These are phyloP conservation scores for Didymella lethalis DNA, from an alignment of 2,329 filamentous ascomycete genomes.

Conservation along the genomic window DNA sequence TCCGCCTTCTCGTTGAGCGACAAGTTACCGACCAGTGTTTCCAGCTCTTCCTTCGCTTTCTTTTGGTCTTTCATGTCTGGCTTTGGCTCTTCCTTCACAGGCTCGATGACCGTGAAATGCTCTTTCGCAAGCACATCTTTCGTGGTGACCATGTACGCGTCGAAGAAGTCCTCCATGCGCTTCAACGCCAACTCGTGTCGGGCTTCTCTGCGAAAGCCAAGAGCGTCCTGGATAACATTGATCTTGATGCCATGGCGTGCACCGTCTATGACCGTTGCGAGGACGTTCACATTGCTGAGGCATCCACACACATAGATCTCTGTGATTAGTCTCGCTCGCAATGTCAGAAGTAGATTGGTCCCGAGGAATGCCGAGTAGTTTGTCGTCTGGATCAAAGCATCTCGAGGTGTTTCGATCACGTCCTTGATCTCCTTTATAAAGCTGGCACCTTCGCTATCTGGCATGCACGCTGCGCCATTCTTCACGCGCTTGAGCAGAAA, in stretches of 20 bases:
- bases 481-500: constrained; percentile 53
- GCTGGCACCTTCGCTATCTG: constrained; percentile 57
- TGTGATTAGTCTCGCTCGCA: constrained; percentile 87
- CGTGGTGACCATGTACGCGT: constrained; percentile 70
- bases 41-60: constrained; percentile 28
- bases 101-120: constrained; percentile 10
- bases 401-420: constrained; percentile 59
- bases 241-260: constrained; percentile 87
- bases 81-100: constrained; percentile 19
- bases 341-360: constrained; percentile 74
- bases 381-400: constrained; percentile 70
- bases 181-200: constrained; percentile 76
- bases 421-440: constrained; percentile 60
- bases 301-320: constrained; percentile 90
- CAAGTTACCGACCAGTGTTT: constrained; percentile 35
- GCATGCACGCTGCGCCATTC: constrained; percentile 53
- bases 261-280: constrained; percentile 90
- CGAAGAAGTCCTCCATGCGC: constrained; percentile 76
- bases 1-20: constrained; percentile 22
- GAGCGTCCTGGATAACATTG: constrained; percentile 85
- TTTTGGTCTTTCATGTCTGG: not conserved
- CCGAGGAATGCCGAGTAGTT: constrained; percentile 88
- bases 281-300: constrained; percentile 85
- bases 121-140: constrained; percentile 63
- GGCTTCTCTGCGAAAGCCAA: constrained; percentile 75